Conservation (phyloP, 176 grass and related monocot species). For the Alloteropsis semialata region DNA sequence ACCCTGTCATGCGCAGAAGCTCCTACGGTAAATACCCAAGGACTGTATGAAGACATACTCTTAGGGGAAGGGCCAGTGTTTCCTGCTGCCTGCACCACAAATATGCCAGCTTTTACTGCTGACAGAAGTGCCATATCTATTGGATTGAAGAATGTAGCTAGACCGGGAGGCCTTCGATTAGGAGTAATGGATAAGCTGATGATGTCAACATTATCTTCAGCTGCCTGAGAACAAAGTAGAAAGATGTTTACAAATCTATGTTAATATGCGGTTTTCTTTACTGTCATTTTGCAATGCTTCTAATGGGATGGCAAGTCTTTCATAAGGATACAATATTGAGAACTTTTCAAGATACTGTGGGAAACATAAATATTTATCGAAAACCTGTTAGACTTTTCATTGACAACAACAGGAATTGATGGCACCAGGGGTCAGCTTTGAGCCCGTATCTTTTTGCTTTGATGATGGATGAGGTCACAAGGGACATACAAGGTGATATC, state of each 20-base stretch:
- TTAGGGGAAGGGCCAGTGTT: slow-evolving; percentile 94
- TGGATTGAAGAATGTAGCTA: slow-evolving; percentile 97
- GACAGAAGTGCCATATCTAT: slow-evolving; percentile 95
- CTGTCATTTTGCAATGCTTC: neutral
- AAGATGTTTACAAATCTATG: slow-evolving; percentile 18
- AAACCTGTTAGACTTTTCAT: neutral
- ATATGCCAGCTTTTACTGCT: slow-evolving; percentile 88
- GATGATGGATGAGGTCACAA: too few relatives aligned
- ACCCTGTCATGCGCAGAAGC: slow-evolving; percentile 95
- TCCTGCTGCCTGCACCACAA: slow-evolving; percentile 96
- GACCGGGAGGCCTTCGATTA: slow-evolving; percentile 81
- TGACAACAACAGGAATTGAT: too few relatives aligned
- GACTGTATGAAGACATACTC: slow-evolving; percentile 90
- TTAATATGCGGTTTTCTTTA: neutral
- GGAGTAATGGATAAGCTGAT: slow-evolving; percentile 98
- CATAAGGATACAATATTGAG: neutral
- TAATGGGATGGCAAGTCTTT: neutral
- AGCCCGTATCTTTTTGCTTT: too few relatives aligned
- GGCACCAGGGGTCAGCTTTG: too few relatives aligned
- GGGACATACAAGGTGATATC: too few relatives aligned
- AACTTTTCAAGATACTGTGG: neutral
- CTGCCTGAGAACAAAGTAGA: slow-evolving; percentile 58
- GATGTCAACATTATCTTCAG: slow-evolving; percentile 95
- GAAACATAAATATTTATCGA: neutral
- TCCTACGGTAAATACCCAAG: slow-evolving; percentile 97